Evolutionary conservation across 768 basidiomycete species (phyloP), one percentile per base, ranked within the genome.

Genomic region (Boletus rex-veris): DNA sequence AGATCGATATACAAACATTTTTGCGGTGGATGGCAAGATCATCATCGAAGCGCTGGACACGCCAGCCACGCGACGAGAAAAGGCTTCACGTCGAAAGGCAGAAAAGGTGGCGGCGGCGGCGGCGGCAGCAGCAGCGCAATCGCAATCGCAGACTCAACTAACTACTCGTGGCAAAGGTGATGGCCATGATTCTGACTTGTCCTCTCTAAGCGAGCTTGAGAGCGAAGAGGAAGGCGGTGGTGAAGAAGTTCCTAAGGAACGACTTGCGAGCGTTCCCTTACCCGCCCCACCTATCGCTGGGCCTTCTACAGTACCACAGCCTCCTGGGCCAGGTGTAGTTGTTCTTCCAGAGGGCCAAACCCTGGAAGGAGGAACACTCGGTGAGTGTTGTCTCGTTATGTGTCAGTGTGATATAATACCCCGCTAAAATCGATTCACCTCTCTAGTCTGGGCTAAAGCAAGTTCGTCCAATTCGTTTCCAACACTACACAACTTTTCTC

Each of bases 371-470:
- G 86, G 88, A 15, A 89, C 85, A 6, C 76, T 89, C 24, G 88
- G 88, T 90, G 59, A 37, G 76, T 73, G 54, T 24, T 19, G 10
- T 7, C 26, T 37, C 30, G 21, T 41, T 30, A 36, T 35, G 15
- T n/a, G 16, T 26, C 30, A 15, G 15, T 7, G 31, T 11, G 11
- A 28, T 24, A 7, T n/a, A 14, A 7, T n/a, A 14, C 41, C 18
- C n/a, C 16, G 7, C 45, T 59, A 14, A 38, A 10, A 58, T 31
- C 42, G 0, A 42, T 48, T n/a, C 1, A 37, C 36, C 2, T 51
- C 10, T 21, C 16, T 18, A 91, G 92, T 94, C 1, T 95, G 92
- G 92, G 91, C 88, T 0, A 93, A 92, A 77, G 74, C 80, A 51
- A 75, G 86, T 86, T 59, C 55, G 83, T 59, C 26, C 7, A 16